A percentile compares a stretch with the other conserved stretches of the same genome.
Conservation (phyloP, 106 monocot genomes). For the Platanthera guangdongensis region DNA sequence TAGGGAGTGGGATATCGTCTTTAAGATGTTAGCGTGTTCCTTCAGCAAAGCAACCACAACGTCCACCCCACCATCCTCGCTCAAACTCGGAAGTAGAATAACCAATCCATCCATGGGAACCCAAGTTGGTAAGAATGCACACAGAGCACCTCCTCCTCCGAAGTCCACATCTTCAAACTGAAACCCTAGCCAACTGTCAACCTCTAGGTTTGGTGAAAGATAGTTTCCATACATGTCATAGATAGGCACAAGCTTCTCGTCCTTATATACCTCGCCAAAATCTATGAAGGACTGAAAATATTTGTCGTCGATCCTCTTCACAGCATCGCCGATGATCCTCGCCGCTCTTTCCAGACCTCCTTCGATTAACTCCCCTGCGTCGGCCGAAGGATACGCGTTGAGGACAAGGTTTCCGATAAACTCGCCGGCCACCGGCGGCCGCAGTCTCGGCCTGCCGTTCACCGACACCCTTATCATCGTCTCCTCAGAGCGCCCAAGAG, state of each 20-base stretch:
- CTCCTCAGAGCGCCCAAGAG: neutral
- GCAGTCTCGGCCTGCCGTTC: constrained; percentile 35
- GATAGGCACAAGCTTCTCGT: constrained; percentile 30
- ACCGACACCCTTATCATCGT: constrained; percentile 27
- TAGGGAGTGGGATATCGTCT: constrained; percentile 32
- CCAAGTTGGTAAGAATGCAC: constrained; percentile 25
- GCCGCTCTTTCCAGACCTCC: constrained; percentile 18
- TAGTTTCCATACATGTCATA: constrained; percentile 18
- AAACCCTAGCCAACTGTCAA: constrained; percentile 53
- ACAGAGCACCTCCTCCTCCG: constrained; percentile 31
- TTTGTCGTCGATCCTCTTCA: constrained; percentile 10
- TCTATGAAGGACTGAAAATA: constrained; percentile 60
- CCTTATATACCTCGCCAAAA: constrained; percentile 24
- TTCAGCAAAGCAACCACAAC: constrained; percentile 28
- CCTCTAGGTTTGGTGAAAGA: constrained; percentile 43
- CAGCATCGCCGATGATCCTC: constrained; percentile 19
- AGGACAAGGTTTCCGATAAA: constrained; percentile 47
- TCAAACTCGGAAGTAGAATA: constrained; percentile 24
- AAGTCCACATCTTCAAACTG: constrained; percentile 53
- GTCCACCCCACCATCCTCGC: constrained; percentile 27
- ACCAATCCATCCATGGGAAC: constrained; percentile 35
- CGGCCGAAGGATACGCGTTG: constrained; percentile 19
- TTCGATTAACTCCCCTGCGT: constrained; percentile 14
- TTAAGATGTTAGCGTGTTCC: constrained; percentile 21
- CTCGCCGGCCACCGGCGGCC: constrained; percentile 19